Percentiles rank a stretch among this genome's conserved stretches.
These are phyloP conservation scores for Elaeis guineensis DNA, from an alignment of 176 grass and related monocot genomes.

Conservation along the genomic window DNA sequence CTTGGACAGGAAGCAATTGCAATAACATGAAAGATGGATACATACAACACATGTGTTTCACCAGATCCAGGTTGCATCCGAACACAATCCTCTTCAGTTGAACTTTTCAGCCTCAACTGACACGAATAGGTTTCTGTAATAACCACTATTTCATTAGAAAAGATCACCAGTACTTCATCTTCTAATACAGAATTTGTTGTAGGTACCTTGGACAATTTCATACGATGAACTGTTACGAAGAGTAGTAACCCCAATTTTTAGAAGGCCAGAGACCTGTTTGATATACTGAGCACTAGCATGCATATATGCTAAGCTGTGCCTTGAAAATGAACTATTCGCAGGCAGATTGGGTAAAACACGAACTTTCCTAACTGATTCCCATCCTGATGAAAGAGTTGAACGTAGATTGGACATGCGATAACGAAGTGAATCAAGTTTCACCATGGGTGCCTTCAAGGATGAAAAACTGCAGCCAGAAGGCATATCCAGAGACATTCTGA, in stretches of 20 bases:
- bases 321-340: slow-evolving; percentile 77
- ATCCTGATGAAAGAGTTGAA: slow-evolving; percentile 66
- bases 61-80: slow-evolving; percentile 96
- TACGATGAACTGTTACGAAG: slow-evolving; percentile 66
- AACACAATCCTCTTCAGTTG: slow-evolving; percentile 56
- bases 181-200: slow-evolving; percentile 16
- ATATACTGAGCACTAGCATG: slow-evolving; percentile 93
- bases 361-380: slow-evolving; percentile 74
- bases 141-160: slow-evolving; percentile 23
- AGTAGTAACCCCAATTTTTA: slow-evolving; percentile 84
- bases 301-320: slow-evolving; percentile 94
- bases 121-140: slow-evolving; percentile 81
- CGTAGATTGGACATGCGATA: slow-evolving; percentile 73
- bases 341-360: slow-evolving; percentile 62
- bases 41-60: slow-evolving; percentile 97
- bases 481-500: slow-evolving; percentile 94
- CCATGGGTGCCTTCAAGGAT: slow-evolving; percentile 38
- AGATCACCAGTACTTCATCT: slow-evolving; percentile 14
- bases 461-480: slow-evolving; percentile 86
- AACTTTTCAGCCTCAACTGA: slow-evolving; percentile 87
- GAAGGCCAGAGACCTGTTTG: slow-evolving; percentile 83
- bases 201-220: slow-evolving; percentile 79
- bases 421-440: slow-evolving; percentile 65
- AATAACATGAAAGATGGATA: slow-evolving; percentile 19
- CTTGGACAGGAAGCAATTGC: no score